phyloP scores from a whole-genome alignment of 2,329 filamentous ascomycete species.

The Gaeumannomyces sp. region DNA sequence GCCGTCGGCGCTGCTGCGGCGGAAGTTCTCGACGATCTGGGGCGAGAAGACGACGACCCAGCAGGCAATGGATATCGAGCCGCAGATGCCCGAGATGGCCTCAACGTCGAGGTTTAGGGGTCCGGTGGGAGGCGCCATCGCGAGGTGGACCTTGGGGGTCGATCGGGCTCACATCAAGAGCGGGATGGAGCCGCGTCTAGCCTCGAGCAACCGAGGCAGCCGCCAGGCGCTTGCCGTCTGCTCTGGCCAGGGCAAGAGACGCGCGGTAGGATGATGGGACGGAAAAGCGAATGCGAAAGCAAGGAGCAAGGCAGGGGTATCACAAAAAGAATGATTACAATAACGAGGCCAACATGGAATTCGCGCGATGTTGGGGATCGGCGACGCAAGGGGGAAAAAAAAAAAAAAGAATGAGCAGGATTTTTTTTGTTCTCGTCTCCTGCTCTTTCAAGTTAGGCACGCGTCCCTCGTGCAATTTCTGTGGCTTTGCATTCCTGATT shows the following conservation, averaged over 20 bases:
- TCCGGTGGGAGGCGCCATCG: conserved; percentile 49
- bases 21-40: conserved; percentile 58
- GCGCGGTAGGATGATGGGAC: neutral
- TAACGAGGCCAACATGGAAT: neutral
- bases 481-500: neutral
- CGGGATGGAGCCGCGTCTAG: neutral
- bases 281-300: neutral
- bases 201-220: neutral
- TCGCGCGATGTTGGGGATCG: neutral
- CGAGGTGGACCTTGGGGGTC: neutral
- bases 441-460: conserved; percentile 1
- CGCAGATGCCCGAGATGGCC: conserved; percentile 75
- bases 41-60: conserved; percentile 98
- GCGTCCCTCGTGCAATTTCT: neutral
- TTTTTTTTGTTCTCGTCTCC: neutral
- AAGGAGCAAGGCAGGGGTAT: neutral
- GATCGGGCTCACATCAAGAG: conserved; percentile 1
- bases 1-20: conserved; percentile 19
- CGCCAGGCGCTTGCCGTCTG: neutral
- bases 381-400: neutral
- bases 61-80: conserved; percentile 88
- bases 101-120: conserved; percentile 75
- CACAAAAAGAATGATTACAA: neutral
- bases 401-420: neutral
- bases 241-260: neutral